Evolutionary conservation across 805 yeast species (phyloP).

Genomic region (Hanseniaspora pseudoguilliermondii): DNA sequence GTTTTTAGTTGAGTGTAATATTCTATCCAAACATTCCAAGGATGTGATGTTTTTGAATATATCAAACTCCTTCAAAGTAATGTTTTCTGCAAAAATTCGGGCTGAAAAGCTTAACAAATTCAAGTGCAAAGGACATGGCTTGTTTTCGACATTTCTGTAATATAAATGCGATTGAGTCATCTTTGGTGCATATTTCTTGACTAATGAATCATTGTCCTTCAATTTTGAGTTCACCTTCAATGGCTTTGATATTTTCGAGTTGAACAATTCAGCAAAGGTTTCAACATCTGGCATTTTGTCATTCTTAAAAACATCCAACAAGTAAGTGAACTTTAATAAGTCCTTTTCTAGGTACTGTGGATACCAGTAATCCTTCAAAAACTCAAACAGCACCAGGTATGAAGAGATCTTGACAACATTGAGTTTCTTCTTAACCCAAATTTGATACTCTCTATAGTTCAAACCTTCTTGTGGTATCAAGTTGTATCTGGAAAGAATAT

Average conservation of each 20-base stretch:
- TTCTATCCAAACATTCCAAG: slow-evolving; percentile 62
- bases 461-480: slow-evolving; percentile 77
- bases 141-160: slow-evolving; percentile 18
- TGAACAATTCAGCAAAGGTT: slow-evolving; percentile 30
- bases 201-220: slow-evolving; percentile 9
- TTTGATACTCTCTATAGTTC: slow-evolving; percentile 64
- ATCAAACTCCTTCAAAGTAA: slow-evolving; percentile 65
- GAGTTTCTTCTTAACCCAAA: slow-evolving; percentile 63
- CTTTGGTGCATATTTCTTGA: slow-evolving; percentile 6
- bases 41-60: slow-evolving; percentile 55
- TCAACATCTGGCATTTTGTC: slow-evolving; percentile 36
- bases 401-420: slow-evolving; percentile 55
- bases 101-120: slow-evolving; percentile 59
- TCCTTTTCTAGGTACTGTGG: slow-evolving; percentile 42
- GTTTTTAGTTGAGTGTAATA: slow-evolving; percentile 63
- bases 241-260: slow-evolving; percentile 24
- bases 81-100: slow-evolving; percentile 66
- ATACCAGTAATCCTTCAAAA: slow-evolving; percentile 62
- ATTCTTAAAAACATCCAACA: slow-evolving; percentile 30
- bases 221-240: background rate
- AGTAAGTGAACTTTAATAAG: slow-evolving; percentile 27
- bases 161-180: background rate
- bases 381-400: slow-evolving; percentile 49
- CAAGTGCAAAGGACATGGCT: slow-evolving; percentile 24
- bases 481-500: slow-evolving; percentile 52